Conservation (phyloP, 257 asterid genomes). For the Plantago ovata region DNA sequence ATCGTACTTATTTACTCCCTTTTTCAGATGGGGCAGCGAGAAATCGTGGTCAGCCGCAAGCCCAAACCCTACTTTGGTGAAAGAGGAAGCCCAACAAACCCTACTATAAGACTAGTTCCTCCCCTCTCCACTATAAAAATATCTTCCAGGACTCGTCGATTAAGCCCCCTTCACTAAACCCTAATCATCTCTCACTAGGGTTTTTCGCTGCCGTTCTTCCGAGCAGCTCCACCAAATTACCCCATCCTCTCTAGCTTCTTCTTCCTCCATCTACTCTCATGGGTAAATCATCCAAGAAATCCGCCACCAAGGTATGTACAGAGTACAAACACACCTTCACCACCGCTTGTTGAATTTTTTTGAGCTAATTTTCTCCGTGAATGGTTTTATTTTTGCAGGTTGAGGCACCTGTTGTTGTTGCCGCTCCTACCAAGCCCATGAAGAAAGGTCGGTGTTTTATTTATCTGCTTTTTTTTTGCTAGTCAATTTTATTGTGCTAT, state of each 20-base stretch:
- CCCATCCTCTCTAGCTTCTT: neutral
- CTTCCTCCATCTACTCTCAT: conserved; percentile 5
- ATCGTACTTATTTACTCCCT: neutral
- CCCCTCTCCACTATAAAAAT: conserved; percentile 3
- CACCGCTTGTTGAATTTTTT: neutral
- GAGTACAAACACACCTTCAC: too few relatives aligned
- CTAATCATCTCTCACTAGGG: conserved; percentile 22
- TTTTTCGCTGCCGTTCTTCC: conserved; percentile 13
- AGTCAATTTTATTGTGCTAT: too few relatives aligned
- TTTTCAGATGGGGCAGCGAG: neutral
- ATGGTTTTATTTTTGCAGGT: conserved; percentile 14
- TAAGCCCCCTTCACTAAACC: conserved; percentile 15
- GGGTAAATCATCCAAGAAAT: conserved; percentile 34
- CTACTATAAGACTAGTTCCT: too few relatives aligned
- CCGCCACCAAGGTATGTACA: conserved; percentile 28
- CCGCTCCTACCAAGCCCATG: conserved; percentile 25
- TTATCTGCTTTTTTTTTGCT: neutral
- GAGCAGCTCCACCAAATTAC: neutral
- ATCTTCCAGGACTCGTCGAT: neutral
- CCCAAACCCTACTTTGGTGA: neutral
- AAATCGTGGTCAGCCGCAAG: neutral
- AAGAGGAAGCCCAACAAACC: too few relatives aligned
- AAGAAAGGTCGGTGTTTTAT: conserved; percentile 22
- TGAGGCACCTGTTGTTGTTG: conserved; percentile 18
- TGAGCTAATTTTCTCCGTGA: neutral